Base-by-base conservation (phyloP, 2,329 filamentous ascomycete species). In the Epichloe hybrida region DNA sequence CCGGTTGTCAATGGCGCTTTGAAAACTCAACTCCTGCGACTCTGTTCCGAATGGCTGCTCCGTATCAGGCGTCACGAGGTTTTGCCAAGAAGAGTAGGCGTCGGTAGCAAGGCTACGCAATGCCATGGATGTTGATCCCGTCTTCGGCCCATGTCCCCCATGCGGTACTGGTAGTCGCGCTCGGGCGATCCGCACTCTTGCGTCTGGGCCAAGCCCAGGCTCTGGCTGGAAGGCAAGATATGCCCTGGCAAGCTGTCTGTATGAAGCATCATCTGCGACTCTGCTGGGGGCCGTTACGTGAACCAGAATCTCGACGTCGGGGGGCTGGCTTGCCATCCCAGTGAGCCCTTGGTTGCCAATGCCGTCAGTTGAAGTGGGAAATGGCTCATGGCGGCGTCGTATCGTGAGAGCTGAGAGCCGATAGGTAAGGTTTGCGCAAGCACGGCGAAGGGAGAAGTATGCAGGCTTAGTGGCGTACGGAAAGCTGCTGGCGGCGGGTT, bases 251-350 rank as follows among this genome's bases (percentile, higher is more conserved):
- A 79, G 64, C n/a, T 65, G 61, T 36, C 76, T 66, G 55, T 79
- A 80, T 13, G 58, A 57, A 17, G 58, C 62, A 62, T 81, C 77
- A 55, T 79, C 73, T 11, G 59, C 56, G 21, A 67, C 64, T 39
- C 62, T 69, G 57, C 73, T 72, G 6, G 76, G 73, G 34, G 77
- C 77, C 11, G 72, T 62, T 50, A 77, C 69, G 59, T 81, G 77
- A 48, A 79, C 70, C 43, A 81, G 67, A 43, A 80, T 75, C 63
- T 81, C 76, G 48, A 71, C 66, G 52, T 72, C 64, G 17, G 52
- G 23, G 23, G 53, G 48, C 52, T 54, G 59, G 41, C 52, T 53
- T 46, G 58, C 55, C 64, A 66, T 66, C 23, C 31, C 38, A 23
- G 27, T 7, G 11, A 38, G 7, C n/a, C 27, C 37, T 17, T 20